Evolutionary conservation across 371 early-diverging fungal genomes (phyloP), one percentile per base, ranked within the genome.

Genomic region (Mortierella sp.): DNA sequence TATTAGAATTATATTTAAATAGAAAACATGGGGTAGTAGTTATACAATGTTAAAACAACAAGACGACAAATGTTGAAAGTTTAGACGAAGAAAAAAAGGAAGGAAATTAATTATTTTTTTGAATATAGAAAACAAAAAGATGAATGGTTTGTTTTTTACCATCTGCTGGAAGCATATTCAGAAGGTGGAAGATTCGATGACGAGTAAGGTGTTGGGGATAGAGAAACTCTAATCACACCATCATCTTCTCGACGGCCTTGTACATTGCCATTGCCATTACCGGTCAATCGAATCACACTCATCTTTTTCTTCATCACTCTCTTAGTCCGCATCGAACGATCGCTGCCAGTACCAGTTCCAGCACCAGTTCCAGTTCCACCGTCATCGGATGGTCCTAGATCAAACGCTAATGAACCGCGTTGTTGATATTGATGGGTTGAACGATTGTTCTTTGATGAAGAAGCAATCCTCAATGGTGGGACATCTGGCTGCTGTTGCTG

Each of bases 221-320:
- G 61, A 24, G 74, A 70, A 4, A 80, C 75, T 20, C 80, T 75
- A 61, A 80, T 80, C 39, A 80, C 30, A 14, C 80, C 80, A 45
- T 80, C 80, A n/a, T 75, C 65, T 45, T 80, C 80, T 4, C 80
- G 75, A 4, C 75, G 75, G 12, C 80, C 80, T 43, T 80, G 80
- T 14, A 80, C 68, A 22, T 64, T 70, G 43, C 75, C 80, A 30
- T 71, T 61, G 22, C 73, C 43, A 37, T 22, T 47, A 16, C 66
- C 66, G n/a, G 68, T n/a, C 58, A 80, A 58, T 20, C 64, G 68
- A 55, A 80, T 80, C 57, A 80, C 80, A 54, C 80, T 80, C 80
- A 72, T 80, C 70, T 80, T 80, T 39, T 80, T 75, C 72, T 80
- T 80, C 80, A 80, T 80, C 43, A 80, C 75, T 5, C 80, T 64